Evolutionary conservation across 2,329 filamentous ascomycete species (phyloP), one percentile per base, ranked within the genome.

Genomic region (Diplodia scrobiculata): DNA sequence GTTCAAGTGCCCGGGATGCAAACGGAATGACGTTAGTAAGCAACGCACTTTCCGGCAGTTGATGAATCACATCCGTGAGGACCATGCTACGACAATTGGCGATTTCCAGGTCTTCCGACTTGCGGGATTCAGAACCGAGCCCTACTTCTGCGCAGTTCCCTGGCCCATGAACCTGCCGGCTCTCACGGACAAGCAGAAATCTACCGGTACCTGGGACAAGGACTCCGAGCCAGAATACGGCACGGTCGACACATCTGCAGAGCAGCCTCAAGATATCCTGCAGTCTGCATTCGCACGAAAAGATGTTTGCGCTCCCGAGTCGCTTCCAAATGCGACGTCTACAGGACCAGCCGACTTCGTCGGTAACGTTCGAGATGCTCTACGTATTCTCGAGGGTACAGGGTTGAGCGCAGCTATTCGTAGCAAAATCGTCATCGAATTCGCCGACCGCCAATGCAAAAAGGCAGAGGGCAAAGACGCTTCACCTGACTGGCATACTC

Each of bases 101-200:
- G 69, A 74, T 62, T 74, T 71, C 50, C 62, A 70, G 6, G 64
- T 69, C 29, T 74, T 74, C 63, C 71, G 70, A 38, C 25, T 60
- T 27, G 67, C 60, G 41, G 65, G 65, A 50, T 54, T 51, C 5
- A 47, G 48, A 14, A 48, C 63, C 5, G 62, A 62, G 50, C 25
- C 25, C 38, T 58, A 66, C 59, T 60, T 65, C 47, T 72, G 70
- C 63, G 70, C 67, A 3, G 67, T 73, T 17, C 67, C 69, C 17
- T 77, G 75, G 75, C 71, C 75, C 14, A 65, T 67, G 36, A 75
- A 72, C 59, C 66, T 77, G 5, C 75, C 75, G 2, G 70, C 74
- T 13, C 69, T 75, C 7, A 72, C 75, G 5, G 55, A 51, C 3
- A 72, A 76, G 67, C 72, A 73, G 25, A 68, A 71, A 14, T 59